Evolutionary conservation across 148 eudicot genomes (phyloP), one percentile per base, ranked within the genome.

Genomic region (Nepenthes gracilis): DNA sequence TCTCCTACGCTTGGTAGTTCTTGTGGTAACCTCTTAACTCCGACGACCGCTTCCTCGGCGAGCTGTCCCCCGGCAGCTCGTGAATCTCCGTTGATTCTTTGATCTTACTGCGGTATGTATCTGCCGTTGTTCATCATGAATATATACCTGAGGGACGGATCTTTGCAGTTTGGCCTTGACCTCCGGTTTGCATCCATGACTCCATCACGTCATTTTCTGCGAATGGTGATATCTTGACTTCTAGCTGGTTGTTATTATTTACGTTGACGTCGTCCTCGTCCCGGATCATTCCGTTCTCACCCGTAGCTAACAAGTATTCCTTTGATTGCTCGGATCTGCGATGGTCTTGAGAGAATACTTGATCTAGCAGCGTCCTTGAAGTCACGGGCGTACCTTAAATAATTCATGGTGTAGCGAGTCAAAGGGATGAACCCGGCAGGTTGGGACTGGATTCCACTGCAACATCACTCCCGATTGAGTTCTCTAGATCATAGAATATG

Each of bases 61-160:
- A 90, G 9, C 58, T 69, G 66, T 78, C 84, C 1, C 90, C 94
- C 38, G 86, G 76, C 52, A 78, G 67, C 49, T 73, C 68, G 52
- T 78, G 78, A 35, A 84, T 80, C 64, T 90, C 94, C 0, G 55
- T 47, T 0, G 86, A 80, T 13, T 82, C 97, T 62, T 86, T 90
- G 35, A 86, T 88, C 65, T 84, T 86, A n/a, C 57, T 90, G 86
- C 43, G 80, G 59, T 32, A 90, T 81, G 81, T 90, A 90, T 53
- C 94, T 64, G 5, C 86, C 90, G 33, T 90, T 90, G 72, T 90
- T 90, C 97, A 90, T 90, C 57, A 90, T 54, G 60, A 90, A 90
- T 2, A 90, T 70, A 75, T 54, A 66, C 2, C 85, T 65, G 47
- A 90, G 70, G 0, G 97, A 72, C 0, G 63, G 63, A 43, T 90